Evolutionary conservation across 2,329 filamentous ascomycete genomes (phyloP), one percentile per base, ranked within the genome.

Genomic region (Didymella lethalis): DNA sequence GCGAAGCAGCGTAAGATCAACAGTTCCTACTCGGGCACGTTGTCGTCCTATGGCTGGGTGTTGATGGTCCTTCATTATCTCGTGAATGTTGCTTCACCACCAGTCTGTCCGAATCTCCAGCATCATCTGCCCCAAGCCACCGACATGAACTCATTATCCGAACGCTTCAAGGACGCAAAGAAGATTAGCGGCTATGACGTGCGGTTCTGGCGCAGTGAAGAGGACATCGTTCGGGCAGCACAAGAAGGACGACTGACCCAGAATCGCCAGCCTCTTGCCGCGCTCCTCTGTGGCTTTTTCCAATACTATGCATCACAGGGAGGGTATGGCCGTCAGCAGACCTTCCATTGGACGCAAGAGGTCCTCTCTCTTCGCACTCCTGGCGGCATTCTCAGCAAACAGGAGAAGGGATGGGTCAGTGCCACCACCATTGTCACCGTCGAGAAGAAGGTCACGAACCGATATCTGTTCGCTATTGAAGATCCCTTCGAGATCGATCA

Each of bases 61-160:
- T 80, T 97, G 38, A 96, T 97, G 93, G 88, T 96, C 4, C 81
- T 97, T 16, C 93, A 97, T 77, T 97, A 94, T 71, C 85, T 97
- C 28, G 87, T 95, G 70, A 96, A 97, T 67, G 77, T 97, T 51
- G 90, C 86, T 0, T 82, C 86, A 47, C 93, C 93, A 0, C 92
- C 92, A 53, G 90, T 97, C 18, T 88, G 92, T 57, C 92, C 91
- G 0, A 97, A 97, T 70, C 83, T 97, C 2, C 92, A 96, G 72
- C 78, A 83, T 23, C 54, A 80, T 84, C 66, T 80, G 78, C 68
- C 53, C 34, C 65, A 50, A 12, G 54, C 54, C 45, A 63, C 61
- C 45, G 63, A 67, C 26, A 40, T 54, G 29, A 55, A 38, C 49
- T 52, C 51, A 10, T 58, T 73, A 11, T 78, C 77, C 38, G 72